phyloP scores from a whole-genome alignment of 352 stramenopile species.

The Plasmopara viticola region DNA sequence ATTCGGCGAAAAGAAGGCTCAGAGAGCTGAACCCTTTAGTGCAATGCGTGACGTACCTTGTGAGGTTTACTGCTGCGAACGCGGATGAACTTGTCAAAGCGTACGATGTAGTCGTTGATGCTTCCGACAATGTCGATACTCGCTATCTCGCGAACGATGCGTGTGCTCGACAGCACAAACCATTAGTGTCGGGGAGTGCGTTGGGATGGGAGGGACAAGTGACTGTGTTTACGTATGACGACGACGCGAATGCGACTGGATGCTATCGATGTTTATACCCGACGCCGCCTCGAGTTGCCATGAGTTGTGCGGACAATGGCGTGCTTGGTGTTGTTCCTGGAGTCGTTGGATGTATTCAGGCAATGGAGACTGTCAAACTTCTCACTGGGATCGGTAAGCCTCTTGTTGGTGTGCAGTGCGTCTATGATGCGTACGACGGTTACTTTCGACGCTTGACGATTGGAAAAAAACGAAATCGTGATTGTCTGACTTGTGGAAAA shows the following conservation, averaged over 20 bases:
- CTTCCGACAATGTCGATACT: slow-evolving; percentile 93
- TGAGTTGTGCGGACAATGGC: slow-evolving; percentile 93
- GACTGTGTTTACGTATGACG: slow-evolving; percentile 90
- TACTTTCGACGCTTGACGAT: slow-evolving; percentile 68
- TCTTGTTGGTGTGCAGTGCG: slow-evolving; percentile 56
- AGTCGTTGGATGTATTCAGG: slow-evolving; percentile 92
- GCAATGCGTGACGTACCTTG: slow-evolving; percentile 33
- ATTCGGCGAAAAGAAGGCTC: slow-evolving; percentile 65
- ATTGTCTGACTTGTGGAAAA: slow-evolving; percentile 35
- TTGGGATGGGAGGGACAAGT: slow-evolving; percentile 95
- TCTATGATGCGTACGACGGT: slow-evolving; percentile 76
- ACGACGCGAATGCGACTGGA: slow-evolving; percentile 23
- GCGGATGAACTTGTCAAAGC: slow-evolving; percentile 61
- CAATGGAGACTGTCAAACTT: slow-evolving; percentile 91
- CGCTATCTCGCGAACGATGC: slow-evolving; percentile 95
- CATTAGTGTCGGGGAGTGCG: slow-evolving; percentile 92
- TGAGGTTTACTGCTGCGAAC: slow-evolving; percentile 72
- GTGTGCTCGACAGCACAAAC: slow-evolving; percentile 78
- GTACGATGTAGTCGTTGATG: slow-evolving; percentile 93
- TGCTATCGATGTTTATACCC: slow-evolving; percentile 98
- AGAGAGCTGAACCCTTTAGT: slow-evolving; percentile 81
- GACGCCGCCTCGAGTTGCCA: slow-evolving; percentile 52
- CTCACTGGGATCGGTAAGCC: slow-evolving; percentile 57
- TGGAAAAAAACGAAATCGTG: slow-evolving; percentile 22
- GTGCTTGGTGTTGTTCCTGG: slow-evolving; percentile 94